Evolutionary conservation across 306 rosid genomes (phyloP).

Genomic region (Fragaria ananassa): DNA sequence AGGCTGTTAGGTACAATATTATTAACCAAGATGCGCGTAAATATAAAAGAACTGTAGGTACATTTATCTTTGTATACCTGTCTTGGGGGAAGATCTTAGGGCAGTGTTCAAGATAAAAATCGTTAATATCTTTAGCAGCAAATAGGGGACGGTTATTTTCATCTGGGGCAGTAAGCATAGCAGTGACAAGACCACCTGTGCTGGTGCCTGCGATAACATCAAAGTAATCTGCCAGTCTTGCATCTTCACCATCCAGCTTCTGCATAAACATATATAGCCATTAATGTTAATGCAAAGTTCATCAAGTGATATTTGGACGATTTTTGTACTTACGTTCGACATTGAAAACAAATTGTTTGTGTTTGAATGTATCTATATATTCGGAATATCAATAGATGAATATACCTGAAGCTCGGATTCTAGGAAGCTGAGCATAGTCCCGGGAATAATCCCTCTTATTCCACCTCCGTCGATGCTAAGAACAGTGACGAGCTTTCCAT

Average conservation of each 20-base stretch:
- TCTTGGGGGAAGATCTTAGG: slow-evolving; percentile 45
- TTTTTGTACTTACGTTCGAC: too few relatives aligned
- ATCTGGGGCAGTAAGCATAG: slow-evolving; percentile 41
- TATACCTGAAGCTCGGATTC: slow-evolving; percentile 69
- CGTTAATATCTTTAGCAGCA: slow-evolving; percentile 34
- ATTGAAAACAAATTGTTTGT: too few relatives aligned
- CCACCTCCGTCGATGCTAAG: slow-evolving; percentile 80
- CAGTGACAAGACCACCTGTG: slow-evolving; percentile 42
- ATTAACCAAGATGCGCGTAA: background rate
- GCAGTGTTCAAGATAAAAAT: slow-evolving; percentile 35
- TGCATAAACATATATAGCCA: background rate
- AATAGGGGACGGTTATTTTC: slow-evolving; percentile 30
- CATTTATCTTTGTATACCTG: background rate
- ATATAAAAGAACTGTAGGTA: background rate
- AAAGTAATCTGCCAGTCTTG: slow-evolving; percentile 37
- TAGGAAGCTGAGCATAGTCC: slow-evolving; percentile 48
- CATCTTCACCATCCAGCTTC: slow-evolving; percentile 28
- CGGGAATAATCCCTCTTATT: slow-evolving; percentile 62
- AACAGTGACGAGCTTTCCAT: slow-evolving; percentile 53
- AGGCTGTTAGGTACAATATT: background rate
- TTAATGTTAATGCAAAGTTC: background rate
- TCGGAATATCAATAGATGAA: background rate
- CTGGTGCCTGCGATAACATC: slow-evolving; percentile 41
- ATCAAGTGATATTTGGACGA: too few relatives aligned
- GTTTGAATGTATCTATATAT: too few relatives aligned